These are phyloP conservation scores for Nannochloris sp. DNA, from an alignment of 139 green algal species.

Conservation along the genomic window DNA sequence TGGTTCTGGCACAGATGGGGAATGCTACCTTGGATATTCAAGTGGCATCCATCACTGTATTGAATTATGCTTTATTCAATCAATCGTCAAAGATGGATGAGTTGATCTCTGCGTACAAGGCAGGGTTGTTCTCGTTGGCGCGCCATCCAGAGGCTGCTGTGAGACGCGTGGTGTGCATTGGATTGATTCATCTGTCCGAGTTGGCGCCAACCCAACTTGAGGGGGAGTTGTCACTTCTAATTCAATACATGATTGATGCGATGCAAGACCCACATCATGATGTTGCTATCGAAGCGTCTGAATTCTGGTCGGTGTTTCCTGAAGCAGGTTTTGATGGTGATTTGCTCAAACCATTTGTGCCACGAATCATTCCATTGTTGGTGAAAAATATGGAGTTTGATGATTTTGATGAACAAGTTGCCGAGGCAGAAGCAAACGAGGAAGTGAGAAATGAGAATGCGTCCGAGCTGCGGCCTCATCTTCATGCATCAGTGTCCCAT, in stretches of 20 bases:
- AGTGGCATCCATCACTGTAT: constrained; percentile 36
- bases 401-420: constrained; percentile 82
- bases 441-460: constrained; percentile 47
- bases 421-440: constrained; percentile 61
- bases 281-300: constrained; percentile 87
- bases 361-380: constrained; percentile 78
- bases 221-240: constrained; percentile 68
- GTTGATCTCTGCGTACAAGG: constrained; percentile 46
- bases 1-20: constrained; percentile 53
- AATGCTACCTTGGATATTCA: constrained; percentile 29
- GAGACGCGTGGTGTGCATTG: constrained; percentile 72
- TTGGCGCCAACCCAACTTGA: constrained; percentile 63
- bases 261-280: constrained; percentile 64
- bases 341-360: constrained; percentile 66
- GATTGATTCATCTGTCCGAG: constrained; percentile 69
- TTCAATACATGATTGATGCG: constrained; percentile 90
- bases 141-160: constrained; percentile 58
- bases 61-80: constrained; percentile 64
- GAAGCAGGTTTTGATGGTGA: constrained; percentile 53
- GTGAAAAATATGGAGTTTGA: constrained; percentile 95
- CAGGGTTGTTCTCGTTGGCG: constrained; percentile 81
- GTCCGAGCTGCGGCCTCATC: constrained; percentile 57
- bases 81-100: constrained; percentile 48
- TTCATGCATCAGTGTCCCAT: constrained; percentile 9
- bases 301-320: constrained; percentile 88